Conservation (phyloP, 352 stramenopile species). For the Phytophthora macrochlamydospora region DNA sequence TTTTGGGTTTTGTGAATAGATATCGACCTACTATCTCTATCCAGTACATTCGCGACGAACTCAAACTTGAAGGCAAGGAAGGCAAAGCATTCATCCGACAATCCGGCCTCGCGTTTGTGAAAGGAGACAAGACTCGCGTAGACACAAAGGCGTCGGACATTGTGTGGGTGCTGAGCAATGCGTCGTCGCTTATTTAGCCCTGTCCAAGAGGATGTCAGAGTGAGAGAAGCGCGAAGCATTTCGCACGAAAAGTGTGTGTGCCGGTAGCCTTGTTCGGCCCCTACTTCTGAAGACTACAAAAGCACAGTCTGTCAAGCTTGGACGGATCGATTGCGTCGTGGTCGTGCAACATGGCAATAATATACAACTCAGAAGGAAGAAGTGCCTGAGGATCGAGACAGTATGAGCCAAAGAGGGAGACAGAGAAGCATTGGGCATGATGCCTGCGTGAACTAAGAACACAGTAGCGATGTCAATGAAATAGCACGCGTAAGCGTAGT, state of each 20-base stretch:
- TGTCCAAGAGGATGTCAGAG: not conserved
- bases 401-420: conserved; percentile 5
- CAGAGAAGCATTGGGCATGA: not conserved
- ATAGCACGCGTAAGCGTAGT: conserved; percentile 3
- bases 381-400: conserved; percentile 14
- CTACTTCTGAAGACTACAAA: not conserved
- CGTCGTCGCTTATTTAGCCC: conserved; percentile 85
- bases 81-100: conserved; percentile 79
- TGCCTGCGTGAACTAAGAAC: not conserved
- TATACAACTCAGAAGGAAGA: not conserved
- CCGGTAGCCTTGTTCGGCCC: conserved; percentile 19
- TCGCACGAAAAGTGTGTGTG: conserved; percentile 1
- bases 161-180: conserved; percentile 79
- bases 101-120: conserved; percentile 71
- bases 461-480: conserved; percentile 9
- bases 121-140: conserved; percentile 63
- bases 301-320: not conserved
- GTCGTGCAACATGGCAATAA: not conserved
- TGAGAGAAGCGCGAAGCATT: not conserved
- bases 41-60: conserved; percentile 72
- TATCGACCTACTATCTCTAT: conserved; percentile 79
- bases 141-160: conserved; percentile 87
- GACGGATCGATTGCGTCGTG: not conserved
- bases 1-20: conserved; percentile 32
- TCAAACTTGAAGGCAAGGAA: conserved; percentile 75